Base-by-base conservation (phyloP, 208 protist species). In the Hexamita inflata region DNA sequence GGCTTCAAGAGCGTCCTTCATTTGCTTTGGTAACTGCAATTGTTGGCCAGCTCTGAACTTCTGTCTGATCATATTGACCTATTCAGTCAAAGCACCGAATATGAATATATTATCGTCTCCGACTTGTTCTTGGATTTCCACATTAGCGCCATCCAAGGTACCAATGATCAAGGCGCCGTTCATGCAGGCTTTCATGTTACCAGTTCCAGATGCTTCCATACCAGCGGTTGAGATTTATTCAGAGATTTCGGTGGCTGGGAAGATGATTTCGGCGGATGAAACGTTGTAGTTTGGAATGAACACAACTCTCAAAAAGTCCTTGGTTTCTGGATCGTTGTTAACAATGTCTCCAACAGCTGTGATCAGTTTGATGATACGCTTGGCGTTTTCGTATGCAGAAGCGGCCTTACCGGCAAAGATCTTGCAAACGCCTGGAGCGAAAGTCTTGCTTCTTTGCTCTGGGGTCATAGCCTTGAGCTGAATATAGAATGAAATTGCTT, bases 271-370 rank as follows among this genome's bases (percentile, higher is more conserved):
- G 24, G 89, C 89, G 26, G 86, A 77, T 15, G 83, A 86, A 2
- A 93, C 89, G 67, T 82, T 81, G 70, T 93, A 93, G 80, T 91
- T 91, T n/a, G 88, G 87, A 49, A 93, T 79, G 73, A 89, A 92
- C 0, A 91, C 81, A 29, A 93, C 73, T 59, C 89, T 86, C 32
- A 93, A 74, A 9, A 82, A 81, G 45, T 89, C 67, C 13, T 68
- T 67, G 40, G 87, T 79, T 1, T 78, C 75, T 0, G 80, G 66
- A 53, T 92, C 88, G 30, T 74, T 78, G 73, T 93, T 92, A 58
- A 92, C 78, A 0, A 89, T 73, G 35, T 90, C 80, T 26, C 82
- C 83, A 4, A 93, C 86, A 45, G 74, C 80, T 75, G 86, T 90
- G 59, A 90, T 90, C 1, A 93, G 78, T 53, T 90, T 90, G 74